Evolutionary conservation across 2,329 filamentous ascomycete species (phyloP).

Genomic region (Clonostachys solani): DNA sequence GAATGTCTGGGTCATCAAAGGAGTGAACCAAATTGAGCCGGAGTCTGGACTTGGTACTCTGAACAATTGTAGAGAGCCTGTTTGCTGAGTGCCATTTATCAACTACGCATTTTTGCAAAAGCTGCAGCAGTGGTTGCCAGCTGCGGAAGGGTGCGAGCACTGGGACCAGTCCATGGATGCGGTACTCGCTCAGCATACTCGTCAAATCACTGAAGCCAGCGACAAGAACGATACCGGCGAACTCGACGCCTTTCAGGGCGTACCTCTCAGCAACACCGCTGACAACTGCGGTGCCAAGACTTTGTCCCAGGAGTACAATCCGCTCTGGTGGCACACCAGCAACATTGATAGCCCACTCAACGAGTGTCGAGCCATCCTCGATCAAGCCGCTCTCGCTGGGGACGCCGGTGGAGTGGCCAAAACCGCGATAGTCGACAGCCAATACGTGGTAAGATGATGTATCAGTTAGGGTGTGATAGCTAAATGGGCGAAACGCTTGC

Average conservation of each 20-base stretch:
- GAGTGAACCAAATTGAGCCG: slow-evolving; percentile 75
- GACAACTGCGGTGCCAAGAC: slow-evolving; percentile 81
- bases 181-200: slow-evolving; percentile 71
- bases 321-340: slow-evolving; percentile 62
- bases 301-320: slow-evolving; percentile 82
- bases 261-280: slow-evolving; percentile 71
- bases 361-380: slow-evolving; percentile 67
- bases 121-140: slow-evolving; percentile 60
- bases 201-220: slow-evolving; percentile 75
- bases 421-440: slow-evolving; percentile 89
- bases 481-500: slow-evolving; percentile 70
- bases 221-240: slow-evolving; percentile 76
- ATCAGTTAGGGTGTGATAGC: slow-evolving; percentile 73
- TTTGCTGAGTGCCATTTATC: slow-evolving; percentile 77
- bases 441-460: slow-evolving; percentile 75
- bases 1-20: slow-evolving; percentile 77
- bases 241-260: slow-evolving; percentile 51
- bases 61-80: slow-evolving; percentile 56
- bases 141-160: slow-evolving; percentile 69
- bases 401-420: slow-evolving; percentile 72
- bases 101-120: slow-evolving; percentile 60
- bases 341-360: slow-evolving; percentile 66
- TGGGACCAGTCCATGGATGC: slow-evolving; percentile 72
- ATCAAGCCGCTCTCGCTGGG: slow-evolving; percentile 81
- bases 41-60: slow-evolving; percentile 46